phyloP scores from a whole-genome alignment of 495 filamentous ascomycete species.

The Aspergillus egyptiacus region DNA sequence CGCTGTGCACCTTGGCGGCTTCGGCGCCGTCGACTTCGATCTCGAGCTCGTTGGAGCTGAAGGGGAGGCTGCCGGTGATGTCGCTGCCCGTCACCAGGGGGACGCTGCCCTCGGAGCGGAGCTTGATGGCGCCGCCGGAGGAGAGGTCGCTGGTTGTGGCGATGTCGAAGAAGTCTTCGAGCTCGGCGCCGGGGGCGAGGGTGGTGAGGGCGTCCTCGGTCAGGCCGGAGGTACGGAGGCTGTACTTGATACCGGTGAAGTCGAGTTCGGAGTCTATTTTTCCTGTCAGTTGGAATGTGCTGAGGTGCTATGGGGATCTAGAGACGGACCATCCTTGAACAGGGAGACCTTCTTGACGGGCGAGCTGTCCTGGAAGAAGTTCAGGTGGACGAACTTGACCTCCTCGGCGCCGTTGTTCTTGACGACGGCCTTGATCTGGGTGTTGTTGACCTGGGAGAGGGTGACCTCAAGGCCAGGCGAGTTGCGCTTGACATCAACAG shows the following conservation, averaged over 20 bases:
- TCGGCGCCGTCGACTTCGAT: conserved; percentile 46
- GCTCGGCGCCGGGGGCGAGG: conserved; percentile 49
- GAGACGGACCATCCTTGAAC: conserved; percentile 43
- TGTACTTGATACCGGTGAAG: conserved; percentile 54
- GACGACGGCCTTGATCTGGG: conserved; percentile 53
- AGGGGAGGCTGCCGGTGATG: conserved; percentile 40
- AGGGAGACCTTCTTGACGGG: conserved; percentile 58
- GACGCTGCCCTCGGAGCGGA: conserved; percentile 47
- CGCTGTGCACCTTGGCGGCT: conserved; percentile 42
- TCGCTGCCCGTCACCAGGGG: conserved; percentile 38
- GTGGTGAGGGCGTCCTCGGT: conserved; percentile 47
- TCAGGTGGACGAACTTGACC: conserved; percentile 55
- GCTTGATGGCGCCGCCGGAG: conserved; percentile 41
- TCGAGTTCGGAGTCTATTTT: conserved; percentile 40
- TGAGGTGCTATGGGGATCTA: background rate
- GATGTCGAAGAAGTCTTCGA: conserved; percentile 52
- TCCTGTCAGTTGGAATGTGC: background rate
- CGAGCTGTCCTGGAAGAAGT: conserved; percentile 53
- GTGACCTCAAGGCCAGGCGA: conserved; percentile 44
- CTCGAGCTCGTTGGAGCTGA: conserved; percentile 40
- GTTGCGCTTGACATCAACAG: conserved; percentile 29
- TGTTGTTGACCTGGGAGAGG: conserved; percentile 48
- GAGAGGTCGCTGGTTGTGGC: conserved; percentile 52
- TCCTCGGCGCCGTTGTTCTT: conserved; percentile 52
- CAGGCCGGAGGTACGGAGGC: conserved; percentile 40